Conservation (phyloP, 1,139 yeast genomes). For the Magnusiomyces ingens region DNA sequence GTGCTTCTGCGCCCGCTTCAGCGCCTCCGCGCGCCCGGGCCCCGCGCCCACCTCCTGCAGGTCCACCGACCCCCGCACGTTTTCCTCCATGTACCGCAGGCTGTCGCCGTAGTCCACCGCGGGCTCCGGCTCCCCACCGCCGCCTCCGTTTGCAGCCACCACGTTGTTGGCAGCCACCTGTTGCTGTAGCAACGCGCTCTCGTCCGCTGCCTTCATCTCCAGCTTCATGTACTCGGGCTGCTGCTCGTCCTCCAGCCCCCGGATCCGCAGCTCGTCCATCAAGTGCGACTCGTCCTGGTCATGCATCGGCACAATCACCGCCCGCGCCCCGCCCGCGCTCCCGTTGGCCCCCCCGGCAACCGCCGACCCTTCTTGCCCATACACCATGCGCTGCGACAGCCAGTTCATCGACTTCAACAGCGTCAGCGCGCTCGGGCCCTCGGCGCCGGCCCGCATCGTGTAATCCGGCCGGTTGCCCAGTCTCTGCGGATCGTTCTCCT, state of each 20-base stretch:
- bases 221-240: slow-evolving; percentile 53
- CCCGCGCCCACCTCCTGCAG: slow-evolving; percentile 19
- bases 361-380: slow-evolving; percentile 39
- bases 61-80: slow-evolving; percentile 20
- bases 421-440: slow-evolving; percentile 60
- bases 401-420: slow-evolving; percentile 85
- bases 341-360: slow-evolving; percentile 28
- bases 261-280: slow-evolving; percentile 48
- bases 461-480: slow-evolving; percentile 80
- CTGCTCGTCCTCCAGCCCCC: slow-evolving; percentile 52
- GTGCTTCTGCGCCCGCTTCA: slow-evolving; percentile 23
- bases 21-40: slow-evolving; percentile 17
- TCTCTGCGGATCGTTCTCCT: slow-evolving; percentile 69
- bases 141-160: slow-evolving; percentile 9
- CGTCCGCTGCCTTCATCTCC: slow-evolving; percentile 32
- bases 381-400: slow-evolving; percentile 74
- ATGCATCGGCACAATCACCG: slow-evolving; percentile 9
- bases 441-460: slow-evolving; percentile 62
- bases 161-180: background rate
- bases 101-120: slow-evolving; percentile 13
- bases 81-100: slow-evolving; percentile 20
- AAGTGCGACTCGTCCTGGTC: slow-evolving; percentile 32
- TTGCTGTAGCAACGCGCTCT: background rate
- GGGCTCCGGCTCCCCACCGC: no score
- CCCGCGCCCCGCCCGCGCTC: slow-evolving; percentile 22